These are phyloP conservation scores for Pulicaria dysenterica DNA, from an alignment of 129 eudicot genomes.

Conservation along the genomic window DNA sequence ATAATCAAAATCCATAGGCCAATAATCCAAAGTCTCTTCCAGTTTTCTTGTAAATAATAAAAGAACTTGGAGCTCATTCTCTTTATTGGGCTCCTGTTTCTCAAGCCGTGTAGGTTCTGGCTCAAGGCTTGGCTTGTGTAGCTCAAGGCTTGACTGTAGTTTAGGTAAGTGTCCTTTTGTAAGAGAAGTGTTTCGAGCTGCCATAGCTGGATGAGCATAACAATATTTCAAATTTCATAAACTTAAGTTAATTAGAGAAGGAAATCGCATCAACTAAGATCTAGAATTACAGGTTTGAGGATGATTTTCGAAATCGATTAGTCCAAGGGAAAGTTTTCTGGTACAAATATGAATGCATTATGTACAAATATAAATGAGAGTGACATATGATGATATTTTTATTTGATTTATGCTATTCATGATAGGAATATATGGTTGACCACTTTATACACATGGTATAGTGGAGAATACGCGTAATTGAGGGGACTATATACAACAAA, in stretches of 20 bases:
- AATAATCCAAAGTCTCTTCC: conserved; percentile 91
- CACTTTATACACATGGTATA: conserved; percentile 44
- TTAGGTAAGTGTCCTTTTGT: conserved; percentile 92
- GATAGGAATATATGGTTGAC: conserved; percentile 39
- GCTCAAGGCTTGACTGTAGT: conserved; percentile 97
- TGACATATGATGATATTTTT: neutral
- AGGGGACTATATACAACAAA: conserved; percentile 29
- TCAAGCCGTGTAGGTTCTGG: conserved; percentile 81
- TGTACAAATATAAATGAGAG: neutral
- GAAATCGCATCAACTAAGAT: neutral
- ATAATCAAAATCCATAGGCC: conserved; percentile 71
- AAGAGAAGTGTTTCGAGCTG: conserved; percentile 97
- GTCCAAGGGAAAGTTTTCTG: neutral
- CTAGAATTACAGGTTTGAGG: neutral
- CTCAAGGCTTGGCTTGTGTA: conserved; percentile 99
- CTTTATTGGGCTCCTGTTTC: conserved; percentile 59
- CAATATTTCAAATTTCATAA: neutral
- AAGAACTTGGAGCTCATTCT: conserved; percentile 62
- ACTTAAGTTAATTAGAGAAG: neutral
- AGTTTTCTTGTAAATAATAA: conserved; percentile 74
- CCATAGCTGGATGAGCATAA: conserved; percentile 75
- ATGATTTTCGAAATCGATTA: neutral
- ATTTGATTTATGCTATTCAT: conserved; percentile 3
- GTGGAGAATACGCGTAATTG: conserved; percentile 61
- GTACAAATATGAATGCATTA: neutral